Conservation (phyloP, 1,284 basidiomycete genomes). For the Sporisorium reilianum region DNA sequence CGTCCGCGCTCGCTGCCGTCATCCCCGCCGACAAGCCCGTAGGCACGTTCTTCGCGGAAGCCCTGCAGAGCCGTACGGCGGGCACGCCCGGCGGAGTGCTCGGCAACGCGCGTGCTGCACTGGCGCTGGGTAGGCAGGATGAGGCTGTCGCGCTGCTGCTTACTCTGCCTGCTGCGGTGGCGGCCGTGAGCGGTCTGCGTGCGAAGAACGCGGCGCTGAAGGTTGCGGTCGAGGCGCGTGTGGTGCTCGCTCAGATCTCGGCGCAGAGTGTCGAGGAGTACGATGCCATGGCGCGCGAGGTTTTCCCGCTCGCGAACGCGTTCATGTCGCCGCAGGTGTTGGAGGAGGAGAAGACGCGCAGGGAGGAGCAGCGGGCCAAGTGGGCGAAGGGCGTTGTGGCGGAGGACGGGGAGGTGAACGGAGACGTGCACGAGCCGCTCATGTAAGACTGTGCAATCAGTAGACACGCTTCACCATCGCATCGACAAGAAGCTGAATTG, state of each 20-base stretch:
- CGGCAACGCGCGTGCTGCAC: constrained; percentile 16
- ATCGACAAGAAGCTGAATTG: not conserved
- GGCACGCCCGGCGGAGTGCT: constrained; percentile 8
- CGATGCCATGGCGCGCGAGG: constrained; percentile 49
- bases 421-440: constrained; percentile 18
- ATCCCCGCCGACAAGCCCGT: constrained; percentile 69
- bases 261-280: constrained; percentile 52
- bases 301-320: constrained; percentile 69
- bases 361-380: constrained; percentile 10
- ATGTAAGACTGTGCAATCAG: constrained; percentile 2
- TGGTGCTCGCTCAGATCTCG: constrained; percentile 19
- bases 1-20: constrained; percentile 68
- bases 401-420: constrained; percentile 7
- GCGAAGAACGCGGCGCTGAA: constrained; percentile 16
- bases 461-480: not conserved
- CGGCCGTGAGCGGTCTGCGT: not conserved
- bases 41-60: constrained; percentile 77
- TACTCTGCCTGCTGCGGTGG: constrained; percentile 17
- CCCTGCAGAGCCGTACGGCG: constrained; percentile 9
- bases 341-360: constrained; percentile 40
- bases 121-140: constrained; percentile 15
- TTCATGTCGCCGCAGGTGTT: constrained; percentile 67
- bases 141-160: constrained; percentile 34
- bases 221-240: constrained; percentile 11
- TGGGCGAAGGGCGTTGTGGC: constrained; percentile 16